Evolutionary conservation across 2,329 filamentous ascomycete species (phyloP).

Genomic region (Monosporascus sp.): DNA sequence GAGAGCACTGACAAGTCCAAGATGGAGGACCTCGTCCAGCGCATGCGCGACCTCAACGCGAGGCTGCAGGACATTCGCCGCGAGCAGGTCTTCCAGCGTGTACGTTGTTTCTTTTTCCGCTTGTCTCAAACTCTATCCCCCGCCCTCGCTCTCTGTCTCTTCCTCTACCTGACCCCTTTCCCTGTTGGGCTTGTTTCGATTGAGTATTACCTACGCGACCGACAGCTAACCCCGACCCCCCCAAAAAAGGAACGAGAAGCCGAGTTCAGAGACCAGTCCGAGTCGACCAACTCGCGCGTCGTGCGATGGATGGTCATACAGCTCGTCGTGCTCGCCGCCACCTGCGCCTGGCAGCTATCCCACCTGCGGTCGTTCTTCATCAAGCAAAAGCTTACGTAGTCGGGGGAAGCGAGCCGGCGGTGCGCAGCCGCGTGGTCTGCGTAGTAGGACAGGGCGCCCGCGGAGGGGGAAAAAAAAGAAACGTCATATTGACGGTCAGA

Average conservation of each 20-base stretch:
- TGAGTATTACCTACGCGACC: conserved; percentile 3
- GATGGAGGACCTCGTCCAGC: conserved; percentile 81
- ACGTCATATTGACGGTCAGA: no score
- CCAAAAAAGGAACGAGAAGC: conserved; percentile 78
- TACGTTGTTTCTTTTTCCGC: conserved; percentile 37
- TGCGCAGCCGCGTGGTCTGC: no score
- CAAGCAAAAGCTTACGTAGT: conserved; percentile 96
- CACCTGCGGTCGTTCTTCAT: conserved; percentile 98
- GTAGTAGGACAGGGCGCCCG: not conserved
- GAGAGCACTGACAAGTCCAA: conserved; percentile 92
- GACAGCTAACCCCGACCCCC: no score
- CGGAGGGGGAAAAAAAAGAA: not conserved
- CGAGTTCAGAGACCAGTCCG: conserved; percentile 96
- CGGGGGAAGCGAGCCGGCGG: not conserved
- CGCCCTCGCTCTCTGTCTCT: not conserved
- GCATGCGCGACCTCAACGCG: conserved; percentile 83
- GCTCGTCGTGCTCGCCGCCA: conserved; percentile 73
- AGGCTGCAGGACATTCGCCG: conserved; percentile 82
- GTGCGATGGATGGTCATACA: conserved; percentile 93
- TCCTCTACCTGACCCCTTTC: not conserved
- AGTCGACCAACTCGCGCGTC: conserved; percentile 85
- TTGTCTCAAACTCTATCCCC: not conserved
- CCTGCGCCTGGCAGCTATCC: conserved; percentile 95
- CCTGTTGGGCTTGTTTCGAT: not conserved
- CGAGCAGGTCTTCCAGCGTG: conserved; percentile 95